Evolutionary conservation across 306 rosid species (phyloP), one percentile per base, ranked within the genome.

Genomic region (Aeschynomene evenia): DNA sequence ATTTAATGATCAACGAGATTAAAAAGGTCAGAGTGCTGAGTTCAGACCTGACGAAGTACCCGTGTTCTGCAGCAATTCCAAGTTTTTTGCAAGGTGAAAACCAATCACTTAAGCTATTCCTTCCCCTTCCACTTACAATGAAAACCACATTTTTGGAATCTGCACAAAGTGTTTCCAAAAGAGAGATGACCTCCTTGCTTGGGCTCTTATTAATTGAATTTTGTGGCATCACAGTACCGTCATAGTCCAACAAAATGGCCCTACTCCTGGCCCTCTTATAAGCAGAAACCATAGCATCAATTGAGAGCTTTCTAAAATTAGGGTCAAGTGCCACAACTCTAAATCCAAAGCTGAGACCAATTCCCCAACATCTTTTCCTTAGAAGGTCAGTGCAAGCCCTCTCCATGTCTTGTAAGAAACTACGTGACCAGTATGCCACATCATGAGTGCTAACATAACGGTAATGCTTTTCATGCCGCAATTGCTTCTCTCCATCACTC

Each of bases 151-250:
- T 89, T 76, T 80, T 87, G 60, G 83, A 39, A 75, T 87, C 93
- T 24, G 77, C 82, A 82, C 87, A 79, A 15, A 89, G 85, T 11
- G 76, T 56, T 63, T 85, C 81, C 80, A 87, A 73, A 61, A 84
- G 59, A 62, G 87, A 72, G 72, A 89, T 68, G 49, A 89, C 96
- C 81, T 81, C 82, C 65, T 64, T 69, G 72, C 87, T 83, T 2
- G 96, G 96, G 42, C 84, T 75, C 76, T 85, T 87, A 73, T 78
- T 77, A 55, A 85, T 77, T 69, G 89, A 87, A 77, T 82, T 80
- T 52, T 89, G 93, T n/a, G 89, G 93, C 91, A 87, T 85, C 73
- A 89, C 86, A 61, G 91, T 89, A 66, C 96, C 96, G 78, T 89
- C 93, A 48, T 89, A 89, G 72, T 89, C 96, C 81, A 89, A 85